Base-by-base conservation (phyloP, 1,139 yeast species). In the Arxiozyma heterogenica region DNA sequence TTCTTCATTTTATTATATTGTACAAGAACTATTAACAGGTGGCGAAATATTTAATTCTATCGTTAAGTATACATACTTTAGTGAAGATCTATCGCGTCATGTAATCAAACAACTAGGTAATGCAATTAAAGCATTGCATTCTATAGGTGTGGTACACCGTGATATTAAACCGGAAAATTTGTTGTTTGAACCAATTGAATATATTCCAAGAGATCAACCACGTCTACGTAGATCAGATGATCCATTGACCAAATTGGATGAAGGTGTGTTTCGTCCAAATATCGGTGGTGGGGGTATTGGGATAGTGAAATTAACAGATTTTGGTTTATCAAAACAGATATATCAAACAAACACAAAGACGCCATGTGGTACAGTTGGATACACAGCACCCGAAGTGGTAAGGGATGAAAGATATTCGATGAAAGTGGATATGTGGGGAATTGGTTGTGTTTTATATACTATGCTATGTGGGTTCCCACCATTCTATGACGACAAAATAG, bases 21-120 rank as follows among this genome's bases (percentile, higher is more conserved):
- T 93, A 9, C 82, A 91, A 61, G 98, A 94, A 67, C 77, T 87
- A 54, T 84, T 93, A 51, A 80, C 84, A 52, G 98, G 98, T 20
- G 98, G 98, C 30, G 98, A 94, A 71, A 82, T 93, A 42, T 93
- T 93, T 72, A 93, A 90, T 64, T 94, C 90, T 69, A 90, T 93
- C 63, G 95, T 93, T 44, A 85, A 89, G 61, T 84, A 81, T 63
- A 93, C 98, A 0, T 93, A 93, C 71, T 86, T 93, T 67, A 81
- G 90, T 48, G 98, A 93, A 68, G 84, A 84, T 59, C 75, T 93
- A 54, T 77, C 95, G 7, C 77, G 95, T 48, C 97, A 91, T 72
- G 85, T 91, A 15, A 87, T 93, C 57, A 72, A 77, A 48, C 98
- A 93, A 68, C 83, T 93, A 51, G 89, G 95, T 11, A 76, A 83